Conservation (phyloP, 108 stramenopile species). For the Phaeodactylum tricornutum region DNA sequence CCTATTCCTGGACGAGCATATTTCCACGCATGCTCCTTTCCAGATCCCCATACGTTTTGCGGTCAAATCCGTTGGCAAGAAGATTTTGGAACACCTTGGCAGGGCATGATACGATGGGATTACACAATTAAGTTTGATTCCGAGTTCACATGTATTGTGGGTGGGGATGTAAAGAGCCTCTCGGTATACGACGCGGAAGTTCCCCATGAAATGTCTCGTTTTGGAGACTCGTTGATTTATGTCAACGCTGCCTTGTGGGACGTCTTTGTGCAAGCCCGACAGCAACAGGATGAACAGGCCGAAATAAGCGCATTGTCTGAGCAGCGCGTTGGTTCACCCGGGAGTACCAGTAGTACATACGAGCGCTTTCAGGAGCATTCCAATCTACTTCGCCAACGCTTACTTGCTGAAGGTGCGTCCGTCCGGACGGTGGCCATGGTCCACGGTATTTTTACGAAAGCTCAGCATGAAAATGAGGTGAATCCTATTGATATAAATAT, state of each 20-base stretch:
- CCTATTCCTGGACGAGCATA: constrained; percentile 38
- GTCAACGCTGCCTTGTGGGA: constrained; percentile 24
- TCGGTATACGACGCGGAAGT: not conserved
- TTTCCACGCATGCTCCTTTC: constrained; percentile 37
- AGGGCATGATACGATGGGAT: constrained; percentile 34
- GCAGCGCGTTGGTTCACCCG: not conserved
- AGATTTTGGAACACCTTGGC: constrained; percentile 56
- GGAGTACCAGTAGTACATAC: not conserved
- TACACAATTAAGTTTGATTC: constrained; percentile 65
- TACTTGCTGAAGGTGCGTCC: constrained; percentile 9
- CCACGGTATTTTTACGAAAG: constrained; percentile 2
- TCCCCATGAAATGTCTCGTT: constrained; percentile 21
- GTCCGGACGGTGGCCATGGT: constrained; percentile 11
- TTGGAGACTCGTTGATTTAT: constrained; percentile 29
- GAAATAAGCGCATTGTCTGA: not conserved
- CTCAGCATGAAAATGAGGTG: constrained; percentile 3
- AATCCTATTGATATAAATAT: constrained; percentile 2
- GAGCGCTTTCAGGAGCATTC: constrained; percentile 2
- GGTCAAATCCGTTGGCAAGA: constrained; percentile 56
- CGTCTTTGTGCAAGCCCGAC: not conserved
- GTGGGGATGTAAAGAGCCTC: constrained; percentile 35
- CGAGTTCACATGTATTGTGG: constrained; percentile 30
- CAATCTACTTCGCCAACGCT: not conserved
- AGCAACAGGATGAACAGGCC: not conserved
- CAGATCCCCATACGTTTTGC: constrained; percentile 29